These are phyloP conservation scores for Cryphonectria naterciae DNA, from an alignment of 2,329 filamentous ascomycete species.

Conservation along the genomic window DNA sequence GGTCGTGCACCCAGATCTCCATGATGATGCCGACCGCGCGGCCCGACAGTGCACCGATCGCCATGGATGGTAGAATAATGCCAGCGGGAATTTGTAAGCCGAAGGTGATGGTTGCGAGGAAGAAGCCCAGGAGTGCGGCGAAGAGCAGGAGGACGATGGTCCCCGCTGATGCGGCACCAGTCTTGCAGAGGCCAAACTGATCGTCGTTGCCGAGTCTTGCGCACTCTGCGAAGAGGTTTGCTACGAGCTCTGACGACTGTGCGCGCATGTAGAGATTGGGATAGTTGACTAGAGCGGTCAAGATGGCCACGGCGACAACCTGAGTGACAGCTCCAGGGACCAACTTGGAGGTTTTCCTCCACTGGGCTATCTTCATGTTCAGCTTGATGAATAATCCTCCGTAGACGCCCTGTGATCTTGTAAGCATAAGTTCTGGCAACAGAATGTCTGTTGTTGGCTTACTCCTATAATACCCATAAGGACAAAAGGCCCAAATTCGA, in stretches of 20 bases:
- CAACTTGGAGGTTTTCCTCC: conserved; percentile 70
- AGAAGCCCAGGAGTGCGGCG: conserved; percentile 81
- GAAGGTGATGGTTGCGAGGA: conserved; percentile 86
- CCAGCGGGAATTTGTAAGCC: conserved; percentile 93
- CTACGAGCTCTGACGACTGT: conserved; percentile 88
- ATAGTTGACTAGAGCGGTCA: conserved; percentile 90
- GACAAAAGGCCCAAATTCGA: conserved; percentile 88
- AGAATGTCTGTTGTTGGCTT: conserved; percentile 33
- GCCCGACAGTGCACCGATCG: conserved; percentile 88
- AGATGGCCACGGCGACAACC: conserved; percentile 75
- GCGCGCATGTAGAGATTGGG: conserved; percentile 96
- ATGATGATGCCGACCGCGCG: conserved; percentile 88
- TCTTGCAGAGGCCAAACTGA: conserved; percentile 87
- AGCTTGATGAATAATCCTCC: conserved; percentile 93
- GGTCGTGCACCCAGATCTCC: conserved; percentile 81
- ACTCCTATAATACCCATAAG: conserved; percentile 82
- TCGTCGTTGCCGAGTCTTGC: conserved; percentile 81
- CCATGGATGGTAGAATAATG: conserved; percentile 94
- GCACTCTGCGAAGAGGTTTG: conserved; percentile 90
- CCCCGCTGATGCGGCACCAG: conserved; percentile 77
- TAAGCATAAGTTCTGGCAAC: background rate
- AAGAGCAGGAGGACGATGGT: conserved; percentile 83
- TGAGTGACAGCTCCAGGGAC: conserved; percentile 77
- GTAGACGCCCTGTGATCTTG: conserved; percentile 70
- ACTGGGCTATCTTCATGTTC: conserved; percentile 84